A percentile compares a stretch with the other conserved stretches of the same genome.
These are phyloP conservation scores for Aurinia saxatilis DNA, from an alignment of 345 rosid genomes.

Conservation along the genomic window DNA sequence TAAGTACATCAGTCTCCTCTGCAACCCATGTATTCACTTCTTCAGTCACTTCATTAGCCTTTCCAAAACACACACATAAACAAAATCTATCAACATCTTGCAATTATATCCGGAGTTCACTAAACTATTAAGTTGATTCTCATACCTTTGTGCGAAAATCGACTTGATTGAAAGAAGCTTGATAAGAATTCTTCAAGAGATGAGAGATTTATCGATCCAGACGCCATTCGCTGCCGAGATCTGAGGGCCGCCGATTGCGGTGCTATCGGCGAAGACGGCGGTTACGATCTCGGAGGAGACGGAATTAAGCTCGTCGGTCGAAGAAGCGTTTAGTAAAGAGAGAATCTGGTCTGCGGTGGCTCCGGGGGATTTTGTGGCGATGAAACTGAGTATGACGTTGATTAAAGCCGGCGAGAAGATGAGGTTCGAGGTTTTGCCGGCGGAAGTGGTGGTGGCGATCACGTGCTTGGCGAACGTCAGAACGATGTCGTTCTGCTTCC, in stretches of 20 bases:
- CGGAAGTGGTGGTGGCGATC: conserved; percentile 38
- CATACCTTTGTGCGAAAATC: conserved; percentile 81
- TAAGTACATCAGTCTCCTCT: conserved; percentile 61
- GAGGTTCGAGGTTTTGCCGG: no score
- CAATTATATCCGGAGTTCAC: no score
- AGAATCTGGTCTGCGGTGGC: conserved; percentile 47
- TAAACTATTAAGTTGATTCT: no score
- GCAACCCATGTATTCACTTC: no score
- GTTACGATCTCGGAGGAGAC: conserved; percentile 48
- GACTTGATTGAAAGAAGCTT: conserved; percentile 53
- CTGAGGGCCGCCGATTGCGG: conserved; percentile 58
- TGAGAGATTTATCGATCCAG: conserved; percentile 43
- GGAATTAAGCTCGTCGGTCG: conserved; percentile 44
- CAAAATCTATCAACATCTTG: no score
- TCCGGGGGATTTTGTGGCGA: conserved; percentile 46
- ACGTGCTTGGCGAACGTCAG: conserved; percentile 39
- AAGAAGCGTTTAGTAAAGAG: conserved; percentile 54
- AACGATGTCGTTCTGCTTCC: conserved; percentile 44
- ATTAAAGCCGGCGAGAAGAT: no score
- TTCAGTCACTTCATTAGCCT: no score
- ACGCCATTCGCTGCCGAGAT: no score
- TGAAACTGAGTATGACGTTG: no score
- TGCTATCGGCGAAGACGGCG: conserved; percentile 54
- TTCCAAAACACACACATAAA: no score
- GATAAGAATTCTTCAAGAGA: no score